phyloP scores from a whole-genome alignment of 345 rosid species.

The Euphorbia tirucalli region DNA sequence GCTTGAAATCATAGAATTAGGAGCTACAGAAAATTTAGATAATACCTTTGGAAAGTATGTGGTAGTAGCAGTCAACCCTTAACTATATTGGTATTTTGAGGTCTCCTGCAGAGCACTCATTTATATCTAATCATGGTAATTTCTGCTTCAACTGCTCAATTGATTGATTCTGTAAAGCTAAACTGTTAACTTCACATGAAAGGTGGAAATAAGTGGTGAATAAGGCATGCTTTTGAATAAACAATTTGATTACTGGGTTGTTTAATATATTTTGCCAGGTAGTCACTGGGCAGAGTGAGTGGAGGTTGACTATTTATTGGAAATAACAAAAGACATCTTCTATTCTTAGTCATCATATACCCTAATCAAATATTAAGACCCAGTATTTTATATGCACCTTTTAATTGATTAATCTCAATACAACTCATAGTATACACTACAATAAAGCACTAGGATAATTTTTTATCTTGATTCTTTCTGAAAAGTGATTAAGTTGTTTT shows the following conservation, averaged over 20 bases:
- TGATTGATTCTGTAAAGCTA: neutral
- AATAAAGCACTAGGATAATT: neutral
- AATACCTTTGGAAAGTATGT: neutral
- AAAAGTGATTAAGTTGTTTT: neutral
- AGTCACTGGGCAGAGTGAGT: neutral
- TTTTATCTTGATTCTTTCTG: slow-evolving; percentile 4
- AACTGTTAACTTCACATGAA: neutral
- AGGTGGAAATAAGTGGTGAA: neutral
- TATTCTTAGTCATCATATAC: neutral
- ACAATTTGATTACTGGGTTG: neutral
- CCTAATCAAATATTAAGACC: neutral
- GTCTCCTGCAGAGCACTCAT: neutral
- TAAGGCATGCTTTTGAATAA: neutral
- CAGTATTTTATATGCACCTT: neutral
- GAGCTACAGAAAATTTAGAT: neutral
- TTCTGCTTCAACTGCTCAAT: neutral
- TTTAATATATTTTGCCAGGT: neutral
- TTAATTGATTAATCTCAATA: neutral
- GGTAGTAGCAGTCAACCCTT: neutral
- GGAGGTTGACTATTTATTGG: slow-evolving; percentile 2
- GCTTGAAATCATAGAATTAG: neutral
- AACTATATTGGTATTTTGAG: neutral
- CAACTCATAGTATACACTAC: neutral
- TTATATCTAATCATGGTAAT: neutral
- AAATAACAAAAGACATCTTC: neutral